A percentile compares a stretch with the other conserved stretches of the same genome.
Evolutionary conservation across 2,329 filamentous ascomycete genomes (phyloP).

Genomic region (Penicillium digitatum): DNA sequence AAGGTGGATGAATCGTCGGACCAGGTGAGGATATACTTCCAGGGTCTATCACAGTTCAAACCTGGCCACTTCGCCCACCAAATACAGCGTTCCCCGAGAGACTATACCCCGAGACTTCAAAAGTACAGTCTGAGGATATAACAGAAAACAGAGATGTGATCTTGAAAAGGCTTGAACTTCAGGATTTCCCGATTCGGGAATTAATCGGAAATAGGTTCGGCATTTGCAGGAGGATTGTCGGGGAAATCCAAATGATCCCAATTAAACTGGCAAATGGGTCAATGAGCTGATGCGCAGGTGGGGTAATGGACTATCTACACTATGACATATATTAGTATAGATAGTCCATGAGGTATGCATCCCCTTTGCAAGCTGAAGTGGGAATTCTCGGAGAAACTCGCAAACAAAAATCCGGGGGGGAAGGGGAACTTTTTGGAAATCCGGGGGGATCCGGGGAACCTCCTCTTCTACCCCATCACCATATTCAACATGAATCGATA

Average conservation of each 20-base stretch:
- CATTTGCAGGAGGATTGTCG: slow-evolving; percentile 17
- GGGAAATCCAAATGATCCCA: slow-evolving; percentile 11
- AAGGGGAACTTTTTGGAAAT: slow-evolving; percentile 3
- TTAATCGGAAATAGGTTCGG: slow-evolving; percentile 16
- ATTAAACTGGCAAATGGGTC: neutral
- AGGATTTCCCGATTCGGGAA: slow-evolving; percentile 7
- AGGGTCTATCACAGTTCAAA: neutral
- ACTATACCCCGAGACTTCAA: neutral
- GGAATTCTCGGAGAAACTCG: slow-evolving; percentile 20
- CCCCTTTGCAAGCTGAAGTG: too few species aligned
- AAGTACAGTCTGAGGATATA: neutral
- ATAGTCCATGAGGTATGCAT: neutral
- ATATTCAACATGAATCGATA: neutral
- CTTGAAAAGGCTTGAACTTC: neutral
- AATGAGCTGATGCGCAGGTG: too few species aligned
- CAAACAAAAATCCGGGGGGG: neutral
- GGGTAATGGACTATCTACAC: neutral
- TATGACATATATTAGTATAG: neutral
- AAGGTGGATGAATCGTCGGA: neutral
- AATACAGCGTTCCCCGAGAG: neutral
- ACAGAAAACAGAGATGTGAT: neutral
- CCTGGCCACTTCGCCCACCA: neutral
- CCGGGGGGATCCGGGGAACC: slow-evolving; percentile 1
- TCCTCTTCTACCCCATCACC: neutral
- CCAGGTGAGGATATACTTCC: neutral